Conservation (phyloP, 768 basidiomycete genomes). For the Pleurotus cornucopiae region DNA sequence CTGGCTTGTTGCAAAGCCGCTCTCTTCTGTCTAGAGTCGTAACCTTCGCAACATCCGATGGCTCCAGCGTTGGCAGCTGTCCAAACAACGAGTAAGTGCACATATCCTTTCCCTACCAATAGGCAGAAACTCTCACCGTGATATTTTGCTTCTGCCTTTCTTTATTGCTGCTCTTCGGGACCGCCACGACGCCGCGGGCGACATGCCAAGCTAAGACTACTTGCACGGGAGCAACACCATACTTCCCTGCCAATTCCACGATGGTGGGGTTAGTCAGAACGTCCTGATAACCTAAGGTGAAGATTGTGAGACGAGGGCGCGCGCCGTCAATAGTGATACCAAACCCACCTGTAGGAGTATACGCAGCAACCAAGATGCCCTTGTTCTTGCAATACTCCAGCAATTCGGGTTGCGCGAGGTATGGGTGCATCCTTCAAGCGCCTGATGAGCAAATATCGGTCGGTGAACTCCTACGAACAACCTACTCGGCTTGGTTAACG, state of each 20-base stretch:
- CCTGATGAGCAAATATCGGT: slow-evolving; percentile 17
- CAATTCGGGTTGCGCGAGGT: slow-evolving; percentile 45
- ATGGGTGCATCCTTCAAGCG: slow-evolving; percentile 33
- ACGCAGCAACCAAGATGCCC: slow-evolving; percentile 46
- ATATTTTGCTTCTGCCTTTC: slow-evolving; percentile 48
- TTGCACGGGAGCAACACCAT: slow-evolving; percentile 41
- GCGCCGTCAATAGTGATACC: too few species aligned
- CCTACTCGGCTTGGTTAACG: slow-evolving; percentile 46
- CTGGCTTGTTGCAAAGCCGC: slow-evolving; percentile 34
- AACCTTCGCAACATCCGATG: slow-evolving; percentile 43
- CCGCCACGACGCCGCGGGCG: slow-evolving; percentile 34
- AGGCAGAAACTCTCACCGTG: slow-evolving; percentile 24
- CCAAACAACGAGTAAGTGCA: background rate
- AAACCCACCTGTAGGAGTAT: slow-evolving; percentile 39
- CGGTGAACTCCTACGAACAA: background rate
- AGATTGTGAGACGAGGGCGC: background rate
- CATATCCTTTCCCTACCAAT: background rate
- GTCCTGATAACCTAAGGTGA: slow-evolving; percentile 30
- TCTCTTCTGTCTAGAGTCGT: slow-evolving; percentile 37
- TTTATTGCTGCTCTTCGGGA: slow-evolving; percentile 44
- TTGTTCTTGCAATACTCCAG: slow-evolving; percentile 42
- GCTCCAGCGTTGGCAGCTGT: slow-evolving; percentile 31
- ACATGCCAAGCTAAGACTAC: slow-evolving; percentile 51
- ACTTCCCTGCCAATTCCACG: slow-evolving; percentile 39
- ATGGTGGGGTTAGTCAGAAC: slow-evolving; percentile 45